Evolutionary conservation across 2,329 filamentous ascomycete species (phyloP).

Genomic region (Sporothrix brasiliensis): DNA sequence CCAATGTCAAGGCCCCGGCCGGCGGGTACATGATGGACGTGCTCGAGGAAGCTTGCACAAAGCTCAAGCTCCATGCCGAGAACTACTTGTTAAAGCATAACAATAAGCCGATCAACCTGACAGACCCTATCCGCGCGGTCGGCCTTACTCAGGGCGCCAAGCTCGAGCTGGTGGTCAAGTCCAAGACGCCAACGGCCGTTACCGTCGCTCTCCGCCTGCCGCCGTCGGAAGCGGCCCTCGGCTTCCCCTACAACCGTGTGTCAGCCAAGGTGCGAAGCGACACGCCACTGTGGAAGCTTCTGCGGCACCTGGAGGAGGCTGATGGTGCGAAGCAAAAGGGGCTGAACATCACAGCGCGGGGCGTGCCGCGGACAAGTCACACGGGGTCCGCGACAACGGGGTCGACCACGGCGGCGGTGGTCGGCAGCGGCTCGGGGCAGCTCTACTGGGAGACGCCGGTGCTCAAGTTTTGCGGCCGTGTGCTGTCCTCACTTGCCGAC

Average conservation of each 20-base stretch:
- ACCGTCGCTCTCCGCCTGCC: slow-evolving; percentile 88
- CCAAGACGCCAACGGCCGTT: slow-evolving; percentile 81
- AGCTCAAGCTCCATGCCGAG: slow-evolving; percentile 71
- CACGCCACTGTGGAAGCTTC: slow-evolving; percentile 82
- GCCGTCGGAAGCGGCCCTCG: slow-evolving; percentile 63
- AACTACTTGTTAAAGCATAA: slow-evolving; percentile 85
- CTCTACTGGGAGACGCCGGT: slow-evolving; percentile 87
- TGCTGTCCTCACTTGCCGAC: slow-evolving; percentile 74
- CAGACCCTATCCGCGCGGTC: slow-evolving; percentile 78
- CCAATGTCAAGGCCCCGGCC: slow-evolving; percentile 80
- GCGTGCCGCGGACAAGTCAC: slow-evolving; percentile 64
- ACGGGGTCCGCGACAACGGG: slow-evolving; percentile 41
- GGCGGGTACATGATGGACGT: slow-evolving; percentile 82
- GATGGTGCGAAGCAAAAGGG: slow-evolving; percentile 61
- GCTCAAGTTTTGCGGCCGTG: slow-evolving; percentile 79
- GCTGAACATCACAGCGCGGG: slow-evolving; percentile 83
- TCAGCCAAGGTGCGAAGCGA: slow-evolving; percentile 86
- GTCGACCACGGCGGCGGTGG: slow-evolving; percentile 49
- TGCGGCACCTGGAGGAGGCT: slow-evolving; percentile 86
- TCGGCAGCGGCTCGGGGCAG: slow-evolving; percentile 66
- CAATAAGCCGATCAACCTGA: slow-evolving; percentile 83
- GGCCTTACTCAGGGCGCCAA: slow-evolving; percentile 85
- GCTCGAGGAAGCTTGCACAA: slow-evolving; percentile 82
- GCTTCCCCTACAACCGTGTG: slow-evolving; percentile 67
- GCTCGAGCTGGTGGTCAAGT: slow-evolving; percentile 85